phyloP scores from a whole-genome alignment of 768 basidiomycete species.

The Mycena amicta region DNA sequence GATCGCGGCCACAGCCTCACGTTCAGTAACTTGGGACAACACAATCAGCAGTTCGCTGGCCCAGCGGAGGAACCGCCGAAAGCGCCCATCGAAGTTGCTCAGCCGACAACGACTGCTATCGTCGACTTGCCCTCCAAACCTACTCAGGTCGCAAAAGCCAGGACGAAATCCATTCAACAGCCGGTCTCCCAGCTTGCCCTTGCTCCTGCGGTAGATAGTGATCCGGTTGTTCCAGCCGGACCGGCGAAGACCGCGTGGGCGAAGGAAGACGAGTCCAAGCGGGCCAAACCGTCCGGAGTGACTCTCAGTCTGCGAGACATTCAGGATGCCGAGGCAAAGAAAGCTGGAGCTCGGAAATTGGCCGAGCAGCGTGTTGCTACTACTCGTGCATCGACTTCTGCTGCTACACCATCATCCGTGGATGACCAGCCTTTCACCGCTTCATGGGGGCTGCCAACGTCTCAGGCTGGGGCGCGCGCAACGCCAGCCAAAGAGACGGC shows the following conservation, averaged over 20 bases:
- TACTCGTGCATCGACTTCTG: conserved; percentile 47
- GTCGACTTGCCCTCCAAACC: conserved; percentile 19
- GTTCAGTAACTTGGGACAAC: conserved; percentile 59
- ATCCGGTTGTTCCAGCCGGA: conserved; percentile 28
- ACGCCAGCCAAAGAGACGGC: conserved; percentile 47
- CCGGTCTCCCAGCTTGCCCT: conserved; percentile 17
- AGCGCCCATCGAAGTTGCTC: conserved; percentile 3
- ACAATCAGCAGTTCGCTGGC: conserved; percentile 46
- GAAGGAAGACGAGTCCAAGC: conserved; percentile 69
- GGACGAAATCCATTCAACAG: conserved; percentile 20
- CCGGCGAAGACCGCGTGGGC: conserved; percentile 63
- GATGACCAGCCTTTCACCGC: conserved; percentile 64
- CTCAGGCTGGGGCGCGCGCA: conserved; percentile 67
- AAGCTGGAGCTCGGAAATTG: conserved; percentile 73
- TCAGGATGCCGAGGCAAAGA: conserved; percentile 89
- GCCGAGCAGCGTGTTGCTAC: conserved; percentile 71
- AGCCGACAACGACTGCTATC: conserved; percentile 14
- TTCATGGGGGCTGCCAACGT: conserved; percentile 86
- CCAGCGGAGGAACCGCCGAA: conserved; percentile 17
- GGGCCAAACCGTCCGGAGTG: conserved; percentile 43
- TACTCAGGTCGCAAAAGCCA: conserved; percentile 24
- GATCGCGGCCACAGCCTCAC: conserved; percentile 52
- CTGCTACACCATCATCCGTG: conserved; percentile 44
- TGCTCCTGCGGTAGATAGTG: conserved; percentile 20
- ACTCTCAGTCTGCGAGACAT: conserved; percentile 87